A percentile compares a stretch with the other conserved stretches of the same genome.
phyloP scores from a whole-genome alignment of 192 early-diverging fungal genomes.

The Coemansia sp. region DNA sequence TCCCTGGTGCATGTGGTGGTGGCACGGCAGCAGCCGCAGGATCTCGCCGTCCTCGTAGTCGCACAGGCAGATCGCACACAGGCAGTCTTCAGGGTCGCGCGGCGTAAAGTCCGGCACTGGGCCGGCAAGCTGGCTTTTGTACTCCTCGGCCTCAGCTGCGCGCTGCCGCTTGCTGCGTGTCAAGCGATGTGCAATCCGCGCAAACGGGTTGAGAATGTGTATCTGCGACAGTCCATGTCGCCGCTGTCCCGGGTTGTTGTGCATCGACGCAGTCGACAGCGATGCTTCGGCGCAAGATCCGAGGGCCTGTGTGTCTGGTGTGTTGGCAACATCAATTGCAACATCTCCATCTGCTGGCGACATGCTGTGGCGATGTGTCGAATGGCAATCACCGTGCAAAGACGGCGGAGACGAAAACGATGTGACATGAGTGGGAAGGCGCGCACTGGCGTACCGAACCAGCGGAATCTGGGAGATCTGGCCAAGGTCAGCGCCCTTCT shows the following conservation, averaged over 20 bases:
- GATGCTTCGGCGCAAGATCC: not conserved
- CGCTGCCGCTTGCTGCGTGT: conserved; percentile 48
- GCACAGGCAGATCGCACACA: conserved; percentile 78
- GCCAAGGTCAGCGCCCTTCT: conserved; percentile 67
- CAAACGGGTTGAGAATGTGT: conserved; percentile 45
- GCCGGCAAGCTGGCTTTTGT: conserved; percentile 44
- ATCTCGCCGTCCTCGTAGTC: conserved; percentile 77
- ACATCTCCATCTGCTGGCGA: not conserved
- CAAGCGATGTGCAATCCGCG: conserved; percentile 42
- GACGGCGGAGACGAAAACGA: conserved; percentile 42
- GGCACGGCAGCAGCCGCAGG: conserved; percentile 69
- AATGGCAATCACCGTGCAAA: conserved; percentile 16
- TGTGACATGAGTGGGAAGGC: not conserved
- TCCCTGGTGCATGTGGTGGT: conserved; percentile 79
- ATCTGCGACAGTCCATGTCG: conserved; percentile 33
- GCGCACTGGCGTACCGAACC: conserved; percentile 57
- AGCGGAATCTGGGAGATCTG: conserved; percentile 70
- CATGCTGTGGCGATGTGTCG: not conserved
- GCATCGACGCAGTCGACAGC: conserved; percentile 37
- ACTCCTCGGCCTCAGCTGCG: conserved; percentile 35
- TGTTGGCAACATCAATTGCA: conserved; percentile 1
- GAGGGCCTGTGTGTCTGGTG: not conserved
- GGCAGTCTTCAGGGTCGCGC: conserved; percentile 61
- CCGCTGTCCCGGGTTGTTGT: conserved; percentile 12
- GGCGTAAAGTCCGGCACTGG: conserved; percentile 55